These are phyloP conservation scores for Arthrobotrys megalospora DNA, from an alignment of 2,329 filamentous ascomycete genomes.

Conservation along the genomic window DNA sequence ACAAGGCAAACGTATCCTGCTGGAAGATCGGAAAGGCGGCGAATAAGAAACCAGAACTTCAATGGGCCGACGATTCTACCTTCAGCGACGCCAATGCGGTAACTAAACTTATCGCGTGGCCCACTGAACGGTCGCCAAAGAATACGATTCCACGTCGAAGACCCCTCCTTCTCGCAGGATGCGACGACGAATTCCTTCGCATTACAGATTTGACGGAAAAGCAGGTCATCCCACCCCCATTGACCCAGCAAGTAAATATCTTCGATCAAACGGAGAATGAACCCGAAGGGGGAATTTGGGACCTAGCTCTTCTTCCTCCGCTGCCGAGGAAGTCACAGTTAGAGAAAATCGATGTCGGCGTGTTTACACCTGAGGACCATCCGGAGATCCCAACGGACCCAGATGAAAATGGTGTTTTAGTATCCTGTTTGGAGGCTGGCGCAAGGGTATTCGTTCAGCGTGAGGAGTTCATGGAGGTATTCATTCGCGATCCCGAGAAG, in stretches of 20 bases:
- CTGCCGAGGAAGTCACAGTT: slow-evolving; percentile 53
- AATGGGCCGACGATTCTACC: slow-evolving; percentile 45
- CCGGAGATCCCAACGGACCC: slow-evolving; percentile 58
- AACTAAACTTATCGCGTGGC: slow-evolving; percentile 61
- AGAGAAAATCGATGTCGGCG: slow-evolving; percentile 56
- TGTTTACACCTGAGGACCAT: slow-evolving; percentile 55
- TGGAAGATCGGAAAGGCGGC: slow-evolving; percentile 46
- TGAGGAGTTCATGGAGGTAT: slow-evolving; percentile 62
- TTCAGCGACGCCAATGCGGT: slow-evolving; percentile 50
- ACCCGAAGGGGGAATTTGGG: slow-evolving; percentile 59
- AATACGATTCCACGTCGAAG: slow-evolving; percentile 59
- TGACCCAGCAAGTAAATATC: slow-evolving; percentile 57
- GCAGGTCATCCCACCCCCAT: slow-evolving; percentile 56
- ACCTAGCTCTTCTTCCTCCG: slow-evolving; percentile 60
- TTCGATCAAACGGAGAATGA: slow-evolving; percentile 59
- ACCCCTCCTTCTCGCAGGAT: slow-evolving; percentile 60
- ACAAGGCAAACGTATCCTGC: slow-evolving; percentile 53
- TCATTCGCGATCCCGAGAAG: slow-evolving; percentile 57
- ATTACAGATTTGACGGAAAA: slow-evolving; percentile 60
- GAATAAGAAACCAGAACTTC: slow-evolving; percentile 28
- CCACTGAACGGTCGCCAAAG: slow-evolving; percentile 57
- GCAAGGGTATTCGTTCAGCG: slow-evolving; percentile 61
- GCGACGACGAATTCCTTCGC: slow-evolving; percentile 54
- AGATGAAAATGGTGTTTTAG: slow-evolving; percentile 58
- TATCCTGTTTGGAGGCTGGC: slow-evolving; percentile 59